Evolutionary conservation across 768 basidiomycete genomes (phyloP), one percentile per base, ranked within the genome.

Genomic region (Termitomyces eurrhizus): DNA sequence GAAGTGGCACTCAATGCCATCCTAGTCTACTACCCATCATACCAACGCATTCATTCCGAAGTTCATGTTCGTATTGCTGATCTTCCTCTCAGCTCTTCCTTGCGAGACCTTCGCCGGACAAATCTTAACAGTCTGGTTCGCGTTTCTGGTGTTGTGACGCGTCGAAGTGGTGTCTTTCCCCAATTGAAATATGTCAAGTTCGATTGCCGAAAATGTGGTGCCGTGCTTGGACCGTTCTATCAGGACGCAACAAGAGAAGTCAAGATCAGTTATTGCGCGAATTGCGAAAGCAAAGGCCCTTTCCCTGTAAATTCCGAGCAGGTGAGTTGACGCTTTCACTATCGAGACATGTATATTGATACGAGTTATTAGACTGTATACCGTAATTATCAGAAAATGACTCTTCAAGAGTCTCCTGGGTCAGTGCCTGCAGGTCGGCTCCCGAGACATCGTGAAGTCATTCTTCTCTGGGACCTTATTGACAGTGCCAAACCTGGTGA

Each of bases 181-280:
- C 97, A 99, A 73, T 78, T 99, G 61, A 98, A 99, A 77, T 97
- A 98, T 69, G 95, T 99, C 73, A 98, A 98, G 72, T 99, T 99
- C 68, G 94, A 98, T 72, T 99, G 97, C 74, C 83, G 83, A 58
- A 98, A 96, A 72, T 99, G 97, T 67, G 89, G 90, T 18, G 90
- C 88, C n/a, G 86, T 93, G 32, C 80, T 98, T 16, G 97, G 97
- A 14, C 97, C 97, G 1, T 98, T 98, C 79, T 96, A 94, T 72
- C 97, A 99, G 78, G 97, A 98, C 73, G 93, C 94, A 7, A 90
- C 89, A 41, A 91, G 86, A 74, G 97, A 99, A 72, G 88, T 98
- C 59, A 92, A 84, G 74, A 90, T 98, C 72, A 95, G 90, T 69
- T 97, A 89, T 73, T 99, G 97, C 70, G 87, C 89, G 1, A 92